These are phyloP conservation scores for Hippophae tibetana DNA, from an alignment of 306 rosid species.

Conservation along the genomic window DNA sequence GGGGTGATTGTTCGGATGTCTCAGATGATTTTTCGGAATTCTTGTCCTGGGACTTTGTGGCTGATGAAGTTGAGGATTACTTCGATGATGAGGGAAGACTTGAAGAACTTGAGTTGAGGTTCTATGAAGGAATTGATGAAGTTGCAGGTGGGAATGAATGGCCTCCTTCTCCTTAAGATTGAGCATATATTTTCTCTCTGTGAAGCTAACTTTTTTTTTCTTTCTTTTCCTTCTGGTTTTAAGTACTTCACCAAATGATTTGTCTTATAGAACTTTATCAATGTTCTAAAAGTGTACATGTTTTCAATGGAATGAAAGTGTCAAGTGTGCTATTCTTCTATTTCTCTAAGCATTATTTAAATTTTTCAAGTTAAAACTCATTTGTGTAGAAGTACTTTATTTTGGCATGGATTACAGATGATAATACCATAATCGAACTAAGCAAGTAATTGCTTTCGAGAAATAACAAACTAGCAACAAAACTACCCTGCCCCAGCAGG, in stretches of 20 bases:
- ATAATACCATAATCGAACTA: too few relatives aligned
- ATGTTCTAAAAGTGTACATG: slow-evolving; percentile 23
- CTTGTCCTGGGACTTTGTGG: slow-evolving; percentile 66
- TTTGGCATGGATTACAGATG: too few relatives aligned
- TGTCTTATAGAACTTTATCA: slow-evolving; percentile 24
- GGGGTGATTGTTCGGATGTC: slow-evolving; percentile 72
- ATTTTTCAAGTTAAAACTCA: too few relatives aligned
- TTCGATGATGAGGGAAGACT: slow-evolving; percentile 58
- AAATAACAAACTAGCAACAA: too few relatives aligned
- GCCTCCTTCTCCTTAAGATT: slow-evolving; percentile 74
- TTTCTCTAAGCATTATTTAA: too few relatives aligned
- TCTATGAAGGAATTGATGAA: slow-evolving; percentile 62
- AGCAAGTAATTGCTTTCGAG: too few relatives aligned
- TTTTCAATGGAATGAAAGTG: too few relatives aligned
- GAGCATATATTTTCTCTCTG: slow-evolving; percentile 18
- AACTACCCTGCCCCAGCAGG: too few relatives aligned
- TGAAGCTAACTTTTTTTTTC: slow-evolving; percentile 24
- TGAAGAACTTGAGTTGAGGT: slow-evolving; percentile 74
- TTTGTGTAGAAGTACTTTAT: too few relatives aligned
- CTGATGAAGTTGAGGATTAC: slow-evolving; percentile 38
- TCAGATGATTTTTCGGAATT: slow-evolving; percentile 54
- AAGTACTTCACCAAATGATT: not conserved
- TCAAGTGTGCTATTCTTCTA: too few relatives aligned
- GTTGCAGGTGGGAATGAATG: slow-evolving; percentile 59
- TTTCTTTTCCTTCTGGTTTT: not conserved